Evolutionary conservation across 495 filamentous ascomycete genomes (phyloP).

Genomic region (Hypomontagnella submonticulosa): DNA sequence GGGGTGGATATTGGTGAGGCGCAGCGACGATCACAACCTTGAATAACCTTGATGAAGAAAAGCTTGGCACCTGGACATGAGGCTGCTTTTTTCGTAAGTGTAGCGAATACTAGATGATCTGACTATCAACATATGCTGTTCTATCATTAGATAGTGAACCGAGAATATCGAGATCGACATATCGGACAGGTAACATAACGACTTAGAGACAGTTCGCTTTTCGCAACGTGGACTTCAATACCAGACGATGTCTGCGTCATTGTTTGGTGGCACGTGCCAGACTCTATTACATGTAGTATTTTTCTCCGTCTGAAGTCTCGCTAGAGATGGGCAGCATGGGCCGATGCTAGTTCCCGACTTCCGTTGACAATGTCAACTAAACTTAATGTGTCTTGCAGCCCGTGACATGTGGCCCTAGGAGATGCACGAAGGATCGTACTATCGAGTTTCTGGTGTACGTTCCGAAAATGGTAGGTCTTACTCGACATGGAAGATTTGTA

Average conservation of each 20-base stretch:
- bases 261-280: conserved; percentile 15
- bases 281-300: background rate
- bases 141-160: background rate
- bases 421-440: conserved; percentile 21
- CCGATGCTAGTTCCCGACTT: conserved; percentile 17
- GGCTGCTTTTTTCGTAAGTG: conserved; percentile 28
- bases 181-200: background rate
- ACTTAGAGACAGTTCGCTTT: background rate
- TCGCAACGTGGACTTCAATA: background rate
- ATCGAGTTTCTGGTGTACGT: conserved; percentile 7
- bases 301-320: conserved; percentile 7
- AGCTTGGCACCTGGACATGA: conserved; percentile 31
- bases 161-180: background rate
- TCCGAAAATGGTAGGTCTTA: conserved; percentile 25
- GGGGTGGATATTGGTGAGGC: conserved; percentile 25
- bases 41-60: conserved; percentile 23
- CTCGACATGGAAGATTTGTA: conserved; percentile 2
- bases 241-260: background rate
- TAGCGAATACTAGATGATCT: conserved; percentile 1
- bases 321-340: conserved; percentile 15
- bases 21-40: conserved; percentile 38
- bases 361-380: conserved; percentile 13
- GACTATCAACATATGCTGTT: conserved; percentile 2
- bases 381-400: conserved; percentile 2
- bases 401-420: conserved; percentile 4